Conservation (phyloP, 768 basidiomycete species). For the Hydnomerulius pinastri region DNA sequence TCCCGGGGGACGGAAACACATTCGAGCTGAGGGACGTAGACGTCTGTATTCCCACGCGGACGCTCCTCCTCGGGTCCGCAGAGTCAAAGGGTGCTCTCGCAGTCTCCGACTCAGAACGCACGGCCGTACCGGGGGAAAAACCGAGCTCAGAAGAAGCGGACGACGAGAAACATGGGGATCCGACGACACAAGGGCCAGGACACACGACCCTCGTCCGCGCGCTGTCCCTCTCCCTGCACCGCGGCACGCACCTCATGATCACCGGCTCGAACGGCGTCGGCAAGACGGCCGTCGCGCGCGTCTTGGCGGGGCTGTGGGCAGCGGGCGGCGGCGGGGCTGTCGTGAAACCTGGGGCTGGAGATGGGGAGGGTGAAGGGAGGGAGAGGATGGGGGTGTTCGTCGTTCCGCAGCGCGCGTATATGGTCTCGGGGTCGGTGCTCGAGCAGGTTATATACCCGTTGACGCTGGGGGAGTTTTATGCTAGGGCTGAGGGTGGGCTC, state of each 20-base stretch:
- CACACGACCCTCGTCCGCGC: slow-evolving; percentile 64
- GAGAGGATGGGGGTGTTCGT: slow-evolving; percentile 65
- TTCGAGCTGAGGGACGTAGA: slow-evolving; percentile 71
- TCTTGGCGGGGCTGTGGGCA: slow-evolving; percentile 89
- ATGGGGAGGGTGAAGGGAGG: slow-evolving; percentile 36
- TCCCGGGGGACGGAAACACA: slow-evolving; percentile 35
- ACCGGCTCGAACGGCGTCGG: slow-evolving; percentile 93
- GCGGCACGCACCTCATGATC: slow-evolving; percentile 89
- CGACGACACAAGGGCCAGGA: background rate
- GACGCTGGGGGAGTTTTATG: slow-evolving; percentile 60
- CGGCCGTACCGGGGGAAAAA: background rate
- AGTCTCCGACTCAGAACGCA: background rate
- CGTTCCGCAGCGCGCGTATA: slow-evolving; percentile 91
- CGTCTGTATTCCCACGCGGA: slow-evolving; percentile 57
- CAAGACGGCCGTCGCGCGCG: slow-evolving; percentile 86
- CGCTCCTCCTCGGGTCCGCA: no score
- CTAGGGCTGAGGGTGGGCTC: slow-evolving; percentile 52
- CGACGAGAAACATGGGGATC: slow-evolving; percentile 1
- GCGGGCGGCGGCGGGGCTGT: slow-evolving; percentile 41
- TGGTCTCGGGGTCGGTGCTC: slow-evolving; percentile 82
- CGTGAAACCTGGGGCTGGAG: slow-evolving; percentile 31
- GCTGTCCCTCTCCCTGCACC: slow-evolving; percentile 60
- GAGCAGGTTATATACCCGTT: slow-evolving; percentile 96
- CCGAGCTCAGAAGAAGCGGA: slow-evolving; percentile 19
- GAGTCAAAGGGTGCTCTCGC: background rate